Evolutionary conservation across 805 yeast species (phyloP).

Genomic region (Wickerhamiella alocasiicola): DNA sequence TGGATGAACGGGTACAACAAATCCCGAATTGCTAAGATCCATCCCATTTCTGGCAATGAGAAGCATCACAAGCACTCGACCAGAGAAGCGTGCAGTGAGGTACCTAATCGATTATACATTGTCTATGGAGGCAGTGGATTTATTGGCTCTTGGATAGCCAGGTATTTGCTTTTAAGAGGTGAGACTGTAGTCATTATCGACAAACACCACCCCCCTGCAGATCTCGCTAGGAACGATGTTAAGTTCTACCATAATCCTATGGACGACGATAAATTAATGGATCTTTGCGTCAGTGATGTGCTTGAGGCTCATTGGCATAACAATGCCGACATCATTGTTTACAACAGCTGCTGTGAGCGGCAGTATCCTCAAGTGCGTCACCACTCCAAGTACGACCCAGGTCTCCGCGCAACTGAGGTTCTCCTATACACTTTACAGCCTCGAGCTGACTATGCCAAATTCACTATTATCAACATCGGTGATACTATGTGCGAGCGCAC

Average conservation of each 20-base stretch:
- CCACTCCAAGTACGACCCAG: constrained; percentile 22
- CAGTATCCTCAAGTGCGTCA: constrained; percentile 12
- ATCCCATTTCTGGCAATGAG: constrained; percentile 13
- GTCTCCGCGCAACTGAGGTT: constrained; percentile 17
- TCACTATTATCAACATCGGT: constrained; percentile 18
- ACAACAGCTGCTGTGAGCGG: constrained; percentile 19
- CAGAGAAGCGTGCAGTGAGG: constrained; percentile 13
- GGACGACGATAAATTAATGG: constrained; percentile 11
- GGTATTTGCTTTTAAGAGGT: constrained; percentile 23
- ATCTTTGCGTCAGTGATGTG: constrained; percentile 13
- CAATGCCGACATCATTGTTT: constrained; percentile 15
- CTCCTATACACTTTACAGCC: constrained; percentile 14
- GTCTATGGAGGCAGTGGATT: constrained; percentile 26
- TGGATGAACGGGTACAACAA: constrained; percentile 6
- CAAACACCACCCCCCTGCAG: constrained; percentile 20
- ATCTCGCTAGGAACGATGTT: constrained; percentile 21
- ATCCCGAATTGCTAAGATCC: not conserved
- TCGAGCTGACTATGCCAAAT: not conserved
- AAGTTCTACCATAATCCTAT: constrained; percentile 15
- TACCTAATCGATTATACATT: constrained; percentile 17
- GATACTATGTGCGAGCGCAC: constrained; percentile 19
- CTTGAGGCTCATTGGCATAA: constrained; percentile 6
- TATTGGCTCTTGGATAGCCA: constrained; percentile 25
- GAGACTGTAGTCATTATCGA: constrained; percentile 21
- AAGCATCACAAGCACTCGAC: constrained; percentile 14